Evolutionary conservation across 2,329 filamentous ascomycete genomes (phyloP).

Genomic region (Zalaria sp.): DNA sequence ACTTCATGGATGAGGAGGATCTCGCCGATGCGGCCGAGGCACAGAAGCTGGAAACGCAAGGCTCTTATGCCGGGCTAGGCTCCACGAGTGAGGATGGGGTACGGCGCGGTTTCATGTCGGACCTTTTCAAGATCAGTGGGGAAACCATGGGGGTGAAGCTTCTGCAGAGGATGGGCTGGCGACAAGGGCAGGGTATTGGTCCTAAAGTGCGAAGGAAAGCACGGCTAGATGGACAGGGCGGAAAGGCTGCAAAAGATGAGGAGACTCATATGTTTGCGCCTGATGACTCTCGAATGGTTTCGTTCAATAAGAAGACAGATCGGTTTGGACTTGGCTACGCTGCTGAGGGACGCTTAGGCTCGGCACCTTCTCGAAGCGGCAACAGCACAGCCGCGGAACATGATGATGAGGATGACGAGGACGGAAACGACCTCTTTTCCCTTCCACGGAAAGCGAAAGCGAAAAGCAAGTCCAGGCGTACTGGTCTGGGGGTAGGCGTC

Average conservation of each 20-base stretch:
- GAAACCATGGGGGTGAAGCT: conserved; percentile 81
- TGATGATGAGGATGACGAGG: conserved; percentile 16
- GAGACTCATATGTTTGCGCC: conserved; percentile 67
- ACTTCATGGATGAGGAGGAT: conserved; percentile 98
- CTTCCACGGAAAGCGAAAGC: conserved; percentile 19
- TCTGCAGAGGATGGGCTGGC: conserved; percentile 89
- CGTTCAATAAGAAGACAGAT: conserved; percentile 50
- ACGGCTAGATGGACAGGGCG: conserved; percentile 44
- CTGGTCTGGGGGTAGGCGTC: conserved; percentile 75
- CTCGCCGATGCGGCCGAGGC: conserved; percentile 73
- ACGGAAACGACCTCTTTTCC: conserved; percentile 18
- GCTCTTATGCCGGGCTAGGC: conserved; percentile 64
- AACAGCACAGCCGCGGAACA: conserved; percentile 1
- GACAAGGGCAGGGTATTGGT: conserved; percentile 82
- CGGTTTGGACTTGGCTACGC: conserved; percentile 56
- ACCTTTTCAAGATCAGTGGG: conserved; percentile 56
- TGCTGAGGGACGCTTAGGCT: conserved; percentile 40
- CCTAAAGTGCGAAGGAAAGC: conserved; percentile 69
- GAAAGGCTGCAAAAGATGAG: conserved; percentile 20
- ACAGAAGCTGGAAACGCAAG: conserved; percentile 56
- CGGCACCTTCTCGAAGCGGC: conserved; percentile 11
- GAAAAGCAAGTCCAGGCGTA: conserved; percentile 41
- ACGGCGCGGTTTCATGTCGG: conserved; percentile 46
- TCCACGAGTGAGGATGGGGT: conserved; percentile 42
- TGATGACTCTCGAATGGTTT: conserved; percentile 58